These are phyloP conservation scores for Aquanectria penicillioides DNA, from an alignment of 2,329 filamentous ascomycete genomes.

Conservation along the genomic window DNA sequence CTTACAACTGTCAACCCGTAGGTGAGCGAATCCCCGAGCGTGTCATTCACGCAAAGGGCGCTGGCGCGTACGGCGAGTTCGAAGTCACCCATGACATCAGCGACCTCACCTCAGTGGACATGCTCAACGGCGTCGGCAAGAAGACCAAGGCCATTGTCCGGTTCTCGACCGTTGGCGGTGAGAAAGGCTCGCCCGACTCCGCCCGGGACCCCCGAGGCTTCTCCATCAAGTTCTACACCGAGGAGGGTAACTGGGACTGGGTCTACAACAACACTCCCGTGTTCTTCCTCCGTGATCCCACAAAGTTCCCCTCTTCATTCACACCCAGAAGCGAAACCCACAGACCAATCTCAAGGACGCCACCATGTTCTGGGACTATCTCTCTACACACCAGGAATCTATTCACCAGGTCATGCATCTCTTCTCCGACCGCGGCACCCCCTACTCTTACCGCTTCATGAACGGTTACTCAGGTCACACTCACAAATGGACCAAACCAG, in stretches of 20 bases:
- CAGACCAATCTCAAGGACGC: conserved; percentile 77
- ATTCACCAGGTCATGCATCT: conserved; percentile 61
- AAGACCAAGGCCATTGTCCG: conserved; percentile 68
- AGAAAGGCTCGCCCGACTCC: conserved; percentile 72
- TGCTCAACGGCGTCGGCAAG: conserved; percentile 63
- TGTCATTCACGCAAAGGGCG: conserved; percentile 48
- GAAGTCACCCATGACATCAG: conserved; percentile 66
- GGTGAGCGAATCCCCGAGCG: conserved; percentile 60
- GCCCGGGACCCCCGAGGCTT: conserved; percentile 77
- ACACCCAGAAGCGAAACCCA: conserved; percentile 81
- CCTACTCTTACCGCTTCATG: conserved; percentile 72
- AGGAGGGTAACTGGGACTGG: conserved; percentile 77
- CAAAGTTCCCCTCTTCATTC: conserved; percentile 80
- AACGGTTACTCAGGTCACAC: conserved; percentile 76
- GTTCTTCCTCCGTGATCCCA: conserved; percentile 80
- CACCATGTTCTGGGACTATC: conserved; percentile 64
- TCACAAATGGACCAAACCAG: conserved; percentile 72
- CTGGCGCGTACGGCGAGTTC: conserved; percentile 64
- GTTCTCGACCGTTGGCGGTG: conserved; percentile 77
- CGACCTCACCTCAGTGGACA: conserved; percentile 62
- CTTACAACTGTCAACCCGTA: conserved; percentile 3
- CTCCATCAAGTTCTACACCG: conserved; percentile 67
- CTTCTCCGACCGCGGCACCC: conserved; percentile 73
- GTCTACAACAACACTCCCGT: conserved; percentile 81
- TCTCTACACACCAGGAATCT: conserved; percentile 70